Evolutionary conservation across 805 yeast genomes (phyloP).

Genomic region (Wilhelminamyces savonicus): DNA sequence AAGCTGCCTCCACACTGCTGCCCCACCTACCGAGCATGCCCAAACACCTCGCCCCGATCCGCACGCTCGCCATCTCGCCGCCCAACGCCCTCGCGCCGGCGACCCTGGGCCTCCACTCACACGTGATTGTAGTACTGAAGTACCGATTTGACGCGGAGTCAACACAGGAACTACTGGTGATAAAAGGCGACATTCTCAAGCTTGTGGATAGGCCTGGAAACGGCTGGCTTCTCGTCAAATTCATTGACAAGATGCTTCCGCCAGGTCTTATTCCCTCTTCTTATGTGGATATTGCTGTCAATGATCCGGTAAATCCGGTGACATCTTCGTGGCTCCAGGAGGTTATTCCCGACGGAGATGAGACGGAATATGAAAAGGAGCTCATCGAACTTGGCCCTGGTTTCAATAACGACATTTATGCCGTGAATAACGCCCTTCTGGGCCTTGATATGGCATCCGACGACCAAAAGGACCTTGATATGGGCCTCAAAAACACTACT

Average conservation of each 20-base stretch:
- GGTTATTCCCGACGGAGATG: constrained; percentile 3
- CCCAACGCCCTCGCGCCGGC: constrained; percentile 11
- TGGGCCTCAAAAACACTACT: too few species aligned
- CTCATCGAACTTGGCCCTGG: background rate
- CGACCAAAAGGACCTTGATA: too few species aligned
- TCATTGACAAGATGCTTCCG: constrained; percentile 38
- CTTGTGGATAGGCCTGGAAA: constrained; percentile 40
- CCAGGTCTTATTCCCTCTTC: constrained; percentile 50
- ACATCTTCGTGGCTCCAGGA: constrained; percentile 30
- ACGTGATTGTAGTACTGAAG: constrained; percentile 40
- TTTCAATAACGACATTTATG: background rate
- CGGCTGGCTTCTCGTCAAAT: constrained; percentile 54
- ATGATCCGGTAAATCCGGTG: constrained; percentile 32
- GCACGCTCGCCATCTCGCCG: constrained; percentile 10
- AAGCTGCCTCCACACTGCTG: too few species aligned
- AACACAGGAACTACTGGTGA: constrained; percentile 37
- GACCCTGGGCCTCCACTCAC: constrained; percentile 14
- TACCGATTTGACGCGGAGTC: constrained; percentile 40
- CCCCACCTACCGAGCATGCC: background rate
- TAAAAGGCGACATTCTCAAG: constrained; percentile 48
- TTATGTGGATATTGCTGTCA: constrained; percentile 41
- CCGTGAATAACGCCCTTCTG: background rate
- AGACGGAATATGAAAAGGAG: background rate
- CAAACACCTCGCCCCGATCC: background rate
- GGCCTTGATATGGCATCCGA: too few species aligned